phyloP scores from a whole-genome alignment of 164 flowering plant species.

The Protea cynaroides region DNA sequence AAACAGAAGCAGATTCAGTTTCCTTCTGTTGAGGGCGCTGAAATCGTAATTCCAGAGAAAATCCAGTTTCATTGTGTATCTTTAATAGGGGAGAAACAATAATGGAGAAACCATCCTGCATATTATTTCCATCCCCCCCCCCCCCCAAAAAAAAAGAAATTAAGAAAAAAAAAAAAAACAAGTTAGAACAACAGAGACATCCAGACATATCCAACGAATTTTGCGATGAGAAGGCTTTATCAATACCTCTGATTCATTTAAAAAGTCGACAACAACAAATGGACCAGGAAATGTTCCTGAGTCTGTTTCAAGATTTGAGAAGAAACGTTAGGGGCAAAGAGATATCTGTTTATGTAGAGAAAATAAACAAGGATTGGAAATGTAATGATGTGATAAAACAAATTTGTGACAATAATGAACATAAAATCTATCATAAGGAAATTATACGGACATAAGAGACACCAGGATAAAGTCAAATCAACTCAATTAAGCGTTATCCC shows the following conservation, averaged over 20 bases:
- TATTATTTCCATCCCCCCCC: slow-evolving; percentile 4
- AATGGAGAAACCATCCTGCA: slow-evolving; percentile 75
- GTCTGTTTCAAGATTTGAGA: slow-evolving; percentile 38
- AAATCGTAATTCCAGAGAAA: slow-evolving; percentile 66
- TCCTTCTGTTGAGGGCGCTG: slow-evolving; percentile 55
- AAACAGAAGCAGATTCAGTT: slow-evolving; percentile 51
- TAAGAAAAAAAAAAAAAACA: neutral
- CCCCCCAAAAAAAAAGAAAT: neutral
- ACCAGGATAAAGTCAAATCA: too few species aligned
- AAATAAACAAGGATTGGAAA: neutral
- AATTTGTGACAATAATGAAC: too few species aligned
- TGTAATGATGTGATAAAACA: too few species aligned
- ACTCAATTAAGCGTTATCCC: too few species aligned
- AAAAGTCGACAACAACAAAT: slow-evolving; percentile 68
- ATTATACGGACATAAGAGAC: too few species aligned
- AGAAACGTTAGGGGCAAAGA: slow-evolving; percentile 1
- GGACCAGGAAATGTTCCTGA: slow-evolving; percentile 82
- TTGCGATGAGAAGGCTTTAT: slow-evolving; percentile 1
- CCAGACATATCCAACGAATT: neutral
- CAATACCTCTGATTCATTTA: slow-evolving; percentile 57
- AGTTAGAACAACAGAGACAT: neutral
- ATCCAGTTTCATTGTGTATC: slow-evolving; percentile 79
- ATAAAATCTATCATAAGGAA: too few species aligned
- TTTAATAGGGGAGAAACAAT: slow-evolving; percentile 70
- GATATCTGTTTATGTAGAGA: neutral